phyloP scores from a whole-genome alignment of 2,329 filamentous ascomycete genomes.

The Aspergillus candidus region DNA sequence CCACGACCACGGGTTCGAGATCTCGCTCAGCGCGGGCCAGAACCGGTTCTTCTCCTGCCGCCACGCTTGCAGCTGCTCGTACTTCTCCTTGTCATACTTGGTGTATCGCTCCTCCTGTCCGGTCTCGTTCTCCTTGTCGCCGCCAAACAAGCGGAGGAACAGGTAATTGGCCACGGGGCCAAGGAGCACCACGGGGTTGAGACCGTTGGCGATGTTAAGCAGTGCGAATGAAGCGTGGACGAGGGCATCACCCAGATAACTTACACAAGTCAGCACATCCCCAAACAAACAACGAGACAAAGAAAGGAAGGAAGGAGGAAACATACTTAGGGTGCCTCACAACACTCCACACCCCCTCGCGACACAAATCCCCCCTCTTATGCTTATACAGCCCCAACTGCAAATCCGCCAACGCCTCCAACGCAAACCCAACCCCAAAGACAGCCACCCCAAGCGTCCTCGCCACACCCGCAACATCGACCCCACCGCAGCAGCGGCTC shows the following conservation, averaged over 20 bases:
- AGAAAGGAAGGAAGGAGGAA: not conserved
- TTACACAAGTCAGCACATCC: conserved; percentile 6
- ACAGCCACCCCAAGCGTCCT: conserved; percentile 48
- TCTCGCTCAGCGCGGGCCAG: conserved; percentile 49
- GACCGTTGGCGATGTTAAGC: conserved; percentile 50
- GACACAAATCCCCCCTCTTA: conserved; percentile 40
- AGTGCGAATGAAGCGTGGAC: conserved; percentile 56
- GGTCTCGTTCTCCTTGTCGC: conserved; percentile 51
- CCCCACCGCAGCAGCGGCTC: conserved; percentile 9
- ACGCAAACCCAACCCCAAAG: conserved; percentile 51
- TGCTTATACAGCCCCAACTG: conserved; percentile 50
- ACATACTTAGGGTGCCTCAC: conserved; percentile 58
- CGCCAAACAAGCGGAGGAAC: conserved; percentile 53
- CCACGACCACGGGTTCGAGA: conserved; percentile 54
- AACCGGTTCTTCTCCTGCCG: conserved; percentile 53
- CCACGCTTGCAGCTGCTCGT: conserved; percentile 49
- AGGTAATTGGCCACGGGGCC: conserved; percentile 54
- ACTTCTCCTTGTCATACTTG: conserved; percentile 46
- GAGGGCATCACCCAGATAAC: conserved; percentile 57
- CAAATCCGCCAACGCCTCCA: conserved; percentile 53
- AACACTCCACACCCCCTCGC: conserved; percentile 57
- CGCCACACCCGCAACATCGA: conserved; percentile 13
- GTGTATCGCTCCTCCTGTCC: conserved; percentile 50
- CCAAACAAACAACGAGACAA: not conserved
- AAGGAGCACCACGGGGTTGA: conserved; percentile 50